Conservation (phyloP, 345 rosid species). For the Linum lewisii region DNA sequence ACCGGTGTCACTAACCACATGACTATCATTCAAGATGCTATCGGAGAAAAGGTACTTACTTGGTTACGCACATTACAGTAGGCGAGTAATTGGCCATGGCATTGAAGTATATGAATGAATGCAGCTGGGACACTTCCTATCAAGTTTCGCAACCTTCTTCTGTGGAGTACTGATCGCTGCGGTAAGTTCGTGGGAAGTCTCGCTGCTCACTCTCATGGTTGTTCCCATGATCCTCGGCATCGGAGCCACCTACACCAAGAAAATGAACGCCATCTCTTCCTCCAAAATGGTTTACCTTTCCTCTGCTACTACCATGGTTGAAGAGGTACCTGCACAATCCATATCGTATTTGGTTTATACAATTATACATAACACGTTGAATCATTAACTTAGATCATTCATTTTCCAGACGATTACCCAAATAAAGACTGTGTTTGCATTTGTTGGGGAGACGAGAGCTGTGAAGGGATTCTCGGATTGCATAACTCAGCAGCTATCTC, state of each 20-base stretch:
- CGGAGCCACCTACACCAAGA: constrained; percentile 51
- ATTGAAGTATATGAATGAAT: neutral
- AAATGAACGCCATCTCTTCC: constrained; percentile 38
- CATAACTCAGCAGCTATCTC: constrained; percentile 30
- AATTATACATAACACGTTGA: too few species aligned
- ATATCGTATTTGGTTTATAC: too few species aligned
- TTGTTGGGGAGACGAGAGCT: constrained; percentile 43
- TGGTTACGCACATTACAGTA: too few species aligned
- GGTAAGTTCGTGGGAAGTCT: constrained; percentile 50
- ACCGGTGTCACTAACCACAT: constrained; percentile 44
- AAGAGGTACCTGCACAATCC: constrained; percentile 27
- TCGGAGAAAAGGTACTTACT: constrained; percentile 48
- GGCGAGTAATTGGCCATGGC: too few species aligned
- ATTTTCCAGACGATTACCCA: constrained; percentile 38
- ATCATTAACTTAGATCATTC: neutral
- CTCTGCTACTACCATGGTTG: constrained; percentile 46
- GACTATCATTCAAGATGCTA: constrained; percentile 54
- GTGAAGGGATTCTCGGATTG: constrained; percentile 34
- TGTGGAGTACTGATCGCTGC: constrained; percentile 43
- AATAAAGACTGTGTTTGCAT: constrained; percentile 54
- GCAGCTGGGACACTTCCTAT: constrained; percentile 58
- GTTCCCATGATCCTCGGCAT: constrained; percentile 44
- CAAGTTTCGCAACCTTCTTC: constrained; percentile 48
- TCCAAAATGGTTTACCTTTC: constrained; percentile 37
- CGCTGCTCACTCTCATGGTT: constrained; percentile 38